A percentile compares a stretch with the other conserved stretches of the same genome.
Conservation (phyloP, 306 rosid species). For the Cicer cuneatum region DNA sequence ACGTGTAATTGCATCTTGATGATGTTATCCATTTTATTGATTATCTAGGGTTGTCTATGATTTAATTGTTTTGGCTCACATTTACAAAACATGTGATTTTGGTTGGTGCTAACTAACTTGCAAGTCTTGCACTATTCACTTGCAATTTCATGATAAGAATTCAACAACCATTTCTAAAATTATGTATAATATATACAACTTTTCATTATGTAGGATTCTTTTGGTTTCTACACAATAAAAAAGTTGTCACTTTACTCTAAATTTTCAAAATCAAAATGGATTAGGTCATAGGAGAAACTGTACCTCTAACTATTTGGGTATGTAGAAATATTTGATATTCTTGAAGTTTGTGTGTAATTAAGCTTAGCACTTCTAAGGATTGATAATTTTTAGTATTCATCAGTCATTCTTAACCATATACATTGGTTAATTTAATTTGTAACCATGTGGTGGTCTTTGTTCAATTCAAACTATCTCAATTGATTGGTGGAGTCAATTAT, state of each 20-base stretch:
- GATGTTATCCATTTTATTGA: too few relatives aligned
- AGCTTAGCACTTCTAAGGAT: neutral
- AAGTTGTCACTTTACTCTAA: neutral
- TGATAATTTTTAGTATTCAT: slow-evolving; percentile 28
- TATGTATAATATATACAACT: neutral
- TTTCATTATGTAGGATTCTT: slow-evolving; percentile 5
- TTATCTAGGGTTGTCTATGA: too few relatives aligned
- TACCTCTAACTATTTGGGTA: slow-evolving; percentile 11
- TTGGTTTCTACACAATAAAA: neutral
- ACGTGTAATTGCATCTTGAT: too few relatives aligned
- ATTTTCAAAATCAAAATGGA: slow-evolving; percentile 18
- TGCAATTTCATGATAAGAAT: slow-evolving; percentile 18
- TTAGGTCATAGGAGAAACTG: slow-evolving; percentile 22
- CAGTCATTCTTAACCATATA: neutral
- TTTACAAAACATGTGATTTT: neutral
- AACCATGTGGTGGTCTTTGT: slow-evolving; percentile 17
- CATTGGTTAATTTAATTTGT: slow-evolving; percentile 18
- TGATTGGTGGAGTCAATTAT: neutral
- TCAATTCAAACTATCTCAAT: slow-evolving; percentile 30
- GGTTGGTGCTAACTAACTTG: neutral
- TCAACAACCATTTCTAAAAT: slow-evolving; percentile 14
- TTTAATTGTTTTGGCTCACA: slow-evolving; percentile 35
- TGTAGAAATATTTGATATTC: slow-evolving; percentile 25
- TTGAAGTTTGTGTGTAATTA: slow-evolving; percentile 21
- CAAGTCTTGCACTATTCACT: slow-evolving; percentile 18